Evolutionary conservation across 257 asterid species (phyloP), one percentile per base, ranked within the genome.

Genomic region (Solanum dulcamara): DNA sequence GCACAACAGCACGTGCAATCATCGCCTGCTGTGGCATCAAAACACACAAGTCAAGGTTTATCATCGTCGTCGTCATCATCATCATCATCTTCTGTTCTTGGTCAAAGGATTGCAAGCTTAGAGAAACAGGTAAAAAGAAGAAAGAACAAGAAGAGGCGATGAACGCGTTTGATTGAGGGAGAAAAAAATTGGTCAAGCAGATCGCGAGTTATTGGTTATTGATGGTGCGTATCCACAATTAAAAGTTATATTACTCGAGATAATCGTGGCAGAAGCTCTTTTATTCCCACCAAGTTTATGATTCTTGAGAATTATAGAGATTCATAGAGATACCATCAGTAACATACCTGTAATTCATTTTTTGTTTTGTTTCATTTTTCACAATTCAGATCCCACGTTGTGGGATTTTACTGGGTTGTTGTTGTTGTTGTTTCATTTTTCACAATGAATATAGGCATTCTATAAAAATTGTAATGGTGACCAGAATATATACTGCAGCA

Each of bases 101-200:
- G 89, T 87, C 92, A 89, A 57, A 88, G 93, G 90, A 87, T 96
- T 79, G 89, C 68, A 89, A 90, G 89, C 85, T 91, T 94, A 84
- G 98, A 95, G 92, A 95, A 91, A 88, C 92, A 92, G 88, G 97
- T 95, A 70, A 96, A 90, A 88, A 94, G 92, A 80, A 92, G 92
- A 91, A 96, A 94, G 93, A 92, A 87, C 68, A 93, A 91, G 91
- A 92, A 91, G 87, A 93, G 89, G 90, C 89, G 90, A 91, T 46
- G 11, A 83, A 44, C 68, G 14, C 55, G 35, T 1, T 37, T 32
- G 55, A 33, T 60, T 26, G 24, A 71, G 8, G 26, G 40, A 28
- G 30, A 68, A 48, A 68, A 48, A 51, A 44, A 4, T 15, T 13
- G 17, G 12, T 42, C 64, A 2, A 15, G 67, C 66, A 40, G 20